phyloP scores from a whole-genome alignment of 2,329 filamentous ascomycete genomes.

The Colletotrichum sp. region DNA sequence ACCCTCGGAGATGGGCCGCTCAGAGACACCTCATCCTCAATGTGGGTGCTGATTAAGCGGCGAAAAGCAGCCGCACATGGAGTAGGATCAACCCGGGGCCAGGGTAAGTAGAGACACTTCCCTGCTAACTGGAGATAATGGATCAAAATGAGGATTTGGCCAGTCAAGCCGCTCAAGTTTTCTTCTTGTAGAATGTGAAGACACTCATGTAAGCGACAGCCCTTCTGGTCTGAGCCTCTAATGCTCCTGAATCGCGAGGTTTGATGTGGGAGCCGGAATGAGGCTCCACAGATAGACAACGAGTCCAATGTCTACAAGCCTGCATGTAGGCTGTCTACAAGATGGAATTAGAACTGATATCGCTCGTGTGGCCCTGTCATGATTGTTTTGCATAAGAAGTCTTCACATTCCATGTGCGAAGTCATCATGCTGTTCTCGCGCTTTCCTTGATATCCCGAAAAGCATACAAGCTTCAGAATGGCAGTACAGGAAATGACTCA shows the following conservation, averaged over 20 bases:
- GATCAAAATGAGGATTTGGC: not conserved
- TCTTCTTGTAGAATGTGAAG: not conserved
- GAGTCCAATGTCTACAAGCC: not conserved
- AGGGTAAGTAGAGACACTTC: not conserved
- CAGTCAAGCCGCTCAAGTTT: not conserved
- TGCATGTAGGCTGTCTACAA: not conserved
- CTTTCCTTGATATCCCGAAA: not conserved
- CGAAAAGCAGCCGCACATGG: not conserved
- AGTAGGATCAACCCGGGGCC: not conserved
- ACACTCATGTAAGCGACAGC: not conserved
- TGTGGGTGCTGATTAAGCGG: not conserved
- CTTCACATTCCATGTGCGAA: not conserved
- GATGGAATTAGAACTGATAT: not conserved
- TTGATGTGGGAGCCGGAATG: not conserved
- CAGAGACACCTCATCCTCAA: not conserved
- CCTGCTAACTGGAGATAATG: not conserved
- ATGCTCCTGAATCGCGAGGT: not conserved
- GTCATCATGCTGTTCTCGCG: not conserved
- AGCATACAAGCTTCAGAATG: not conserved
- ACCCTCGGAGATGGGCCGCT: not conserved
- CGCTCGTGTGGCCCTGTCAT: not conserved
- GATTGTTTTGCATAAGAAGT: not conserved
- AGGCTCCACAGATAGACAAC: not conserved
- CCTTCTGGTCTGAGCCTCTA: not conserved
- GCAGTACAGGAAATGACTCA: not conserved